These are phyloP conservation scores for Onygenales sp. DNA, from an alignment of 2,329 filamentous ascomycete genomes.

Conservation along the genomic window DNA sequence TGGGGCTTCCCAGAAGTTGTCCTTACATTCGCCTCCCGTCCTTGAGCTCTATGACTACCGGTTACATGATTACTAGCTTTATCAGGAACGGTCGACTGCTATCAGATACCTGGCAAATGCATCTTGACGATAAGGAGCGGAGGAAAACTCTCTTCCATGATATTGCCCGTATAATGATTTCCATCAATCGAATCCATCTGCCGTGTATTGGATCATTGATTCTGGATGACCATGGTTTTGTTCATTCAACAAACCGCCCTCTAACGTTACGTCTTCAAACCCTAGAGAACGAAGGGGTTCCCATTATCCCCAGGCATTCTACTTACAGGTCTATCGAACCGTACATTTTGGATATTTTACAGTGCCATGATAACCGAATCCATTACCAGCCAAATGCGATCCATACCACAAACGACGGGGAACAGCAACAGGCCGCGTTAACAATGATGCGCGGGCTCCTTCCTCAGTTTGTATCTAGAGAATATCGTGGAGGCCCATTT, in stretches of 20 bases:
- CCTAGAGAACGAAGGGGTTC: constrained; percentile 15
- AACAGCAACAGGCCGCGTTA: constrained; percentile 13
- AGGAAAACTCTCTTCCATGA: constrained; percentile 12
- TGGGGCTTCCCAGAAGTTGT: constrained; percentile 15
- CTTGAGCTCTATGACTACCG: constrained; percentile 12
- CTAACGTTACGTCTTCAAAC: constrained; percentile 14
- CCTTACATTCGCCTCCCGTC: constrained; percentile 15
- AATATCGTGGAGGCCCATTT: constrained; percentile 27
- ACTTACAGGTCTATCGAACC: constrained; percentile 14
- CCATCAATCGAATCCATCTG: constrained; percentile 12
- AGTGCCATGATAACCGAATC: constrained; percentile 14
- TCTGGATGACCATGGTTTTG: constrained; percentile 16
- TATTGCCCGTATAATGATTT: constrained; percentile 11
- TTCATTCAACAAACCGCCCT: constrained; percentile 16
- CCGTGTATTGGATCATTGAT: constrained; percentile 24
- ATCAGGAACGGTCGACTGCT: constrained; percentile 17
- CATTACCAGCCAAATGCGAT: constrained; percentile 19
- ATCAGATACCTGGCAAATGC: neutral
- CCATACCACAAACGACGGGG: constrained; percentile 8
- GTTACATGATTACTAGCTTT: constrained; percentile 24
- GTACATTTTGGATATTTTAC: constrained; percentile 14
- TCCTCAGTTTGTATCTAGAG: constrained; percentile 19
- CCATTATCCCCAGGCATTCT: constrained; percentile 10
- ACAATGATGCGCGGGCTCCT: constrained; percentile 20
- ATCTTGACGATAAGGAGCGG: neutral